These are phyloP conservation scores for Backusella westeae DNA, from an alignment of 192 early-diverging fungal genomes.

Conservation along the genomic window DNA sequence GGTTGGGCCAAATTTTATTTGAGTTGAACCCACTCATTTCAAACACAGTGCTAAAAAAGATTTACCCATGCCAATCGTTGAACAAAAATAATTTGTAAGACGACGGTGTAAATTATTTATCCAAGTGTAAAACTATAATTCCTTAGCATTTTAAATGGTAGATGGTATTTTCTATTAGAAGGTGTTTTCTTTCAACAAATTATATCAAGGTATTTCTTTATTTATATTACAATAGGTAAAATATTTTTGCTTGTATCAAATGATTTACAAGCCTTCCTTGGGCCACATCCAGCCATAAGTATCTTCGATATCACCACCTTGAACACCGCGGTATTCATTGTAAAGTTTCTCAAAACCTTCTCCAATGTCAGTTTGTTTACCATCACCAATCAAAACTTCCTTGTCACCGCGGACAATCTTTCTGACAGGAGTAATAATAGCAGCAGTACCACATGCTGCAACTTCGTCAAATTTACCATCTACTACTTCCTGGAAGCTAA, in stretches of 20 bases:
- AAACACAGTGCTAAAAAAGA: background rate
- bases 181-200: background rate
- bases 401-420: slow-evolving; percentile 59
- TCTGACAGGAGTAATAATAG: slow-evolving; percentile 69
- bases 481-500: slow-evolving; percentile 57
- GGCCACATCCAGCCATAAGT: slow-evolving; percentile 73
- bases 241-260: background rate
- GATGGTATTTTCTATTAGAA: background rate
- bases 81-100: background rate
- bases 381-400: slow-evolving; percentile 40
- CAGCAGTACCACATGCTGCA: slow-evolving; percentile 74
- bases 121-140: background rate
- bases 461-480: slow-evolving; percentile 62
- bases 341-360: slow-evolving; percentile 55
- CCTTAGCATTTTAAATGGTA: background rate
- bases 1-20: background rate
- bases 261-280: slow-evolving; percentile 50
- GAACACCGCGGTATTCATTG: slow-evolving; percentile 60
- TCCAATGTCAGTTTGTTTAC: slow-evolving; percentile 45
- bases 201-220: background rate
- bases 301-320: slow-evolving; percentile 61
- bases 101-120: background rate
- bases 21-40: background rate
- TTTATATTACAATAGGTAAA: background rate
- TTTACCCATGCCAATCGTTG: background rate